A percentile compares a stretch with the other conserved stretches of the same genome.
phyloP scores from a whole-genome alignment of 495 filamentous ascomycete species.

The Penicillium lagena region DNA sequence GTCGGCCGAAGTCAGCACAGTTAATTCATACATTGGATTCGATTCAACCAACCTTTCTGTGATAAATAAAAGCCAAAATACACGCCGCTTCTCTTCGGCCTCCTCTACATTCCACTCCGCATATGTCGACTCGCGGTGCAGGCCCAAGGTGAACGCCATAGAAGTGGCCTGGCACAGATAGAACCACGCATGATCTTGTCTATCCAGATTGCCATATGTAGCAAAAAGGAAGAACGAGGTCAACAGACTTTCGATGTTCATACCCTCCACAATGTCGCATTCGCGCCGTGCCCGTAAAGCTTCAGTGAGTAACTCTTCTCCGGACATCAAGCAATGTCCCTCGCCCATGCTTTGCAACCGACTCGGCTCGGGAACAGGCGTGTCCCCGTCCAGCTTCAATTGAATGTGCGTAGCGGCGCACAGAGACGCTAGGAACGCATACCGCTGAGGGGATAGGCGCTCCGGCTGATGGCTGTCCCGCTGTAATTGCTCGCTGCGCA shows the following conservation, averaged over 20 bases:
- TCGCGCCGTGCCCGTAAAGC: slow-evolving; percentile 66
- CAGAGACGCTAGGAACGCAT: slow-evolving; percentile 71
- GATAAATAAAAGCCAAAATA: slow-evolving; percentile 62
- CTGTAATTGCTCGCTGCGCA: slow-evolving; percentile 62
- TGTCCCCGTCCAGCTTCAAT: slow-evolving; percentile 51
- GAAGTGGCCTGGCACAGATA: slow-evolving; percentile 59
- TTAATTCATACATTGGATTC: neutral
- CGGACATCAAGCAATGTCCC: slow-evolving; percentile 34
- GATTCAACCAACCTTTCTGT: slow-evolving; percentile 42
- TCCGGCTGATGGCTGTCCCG: slow-evolving; percentile 57
- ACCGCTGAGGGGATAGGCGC: slow-evolving; percentile 55
- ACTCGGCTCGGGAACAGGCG: slow-evolving; percentile 44
- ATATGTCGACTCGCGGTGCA: slow-evolving; percentile 53
- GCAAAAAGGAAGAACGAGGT: slow-evolving; percentile 80
- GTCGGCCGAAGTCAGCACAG: neutral
- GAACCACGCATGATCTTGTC: slow-evolving; percentile 50
- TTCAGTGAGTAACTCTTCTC: slow-evolving; percentile 61
- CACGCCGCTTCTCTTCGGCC: slow-evolving; percentile 44
- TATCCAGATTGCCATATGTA: slow-evolving; percentile 61
- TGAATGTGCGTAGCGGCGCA: slow-evolving; percentile 86
- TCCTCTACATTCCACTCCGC: slow-evolving; percentile 36
- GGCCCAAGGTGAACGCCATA: slow-evolving; percentile 50
- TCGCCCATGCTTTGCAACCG: slow-evolving; percentile 47
- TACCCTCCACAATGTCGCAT: slow-evolving; percentile 62
- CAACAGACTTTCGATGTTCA: slow-evolving; percentile 56